Evolutionary conservation across 2,329 filamentous ascomycete genomes (phyloP).

Genomic region (Fusarium sp.): DNA sequence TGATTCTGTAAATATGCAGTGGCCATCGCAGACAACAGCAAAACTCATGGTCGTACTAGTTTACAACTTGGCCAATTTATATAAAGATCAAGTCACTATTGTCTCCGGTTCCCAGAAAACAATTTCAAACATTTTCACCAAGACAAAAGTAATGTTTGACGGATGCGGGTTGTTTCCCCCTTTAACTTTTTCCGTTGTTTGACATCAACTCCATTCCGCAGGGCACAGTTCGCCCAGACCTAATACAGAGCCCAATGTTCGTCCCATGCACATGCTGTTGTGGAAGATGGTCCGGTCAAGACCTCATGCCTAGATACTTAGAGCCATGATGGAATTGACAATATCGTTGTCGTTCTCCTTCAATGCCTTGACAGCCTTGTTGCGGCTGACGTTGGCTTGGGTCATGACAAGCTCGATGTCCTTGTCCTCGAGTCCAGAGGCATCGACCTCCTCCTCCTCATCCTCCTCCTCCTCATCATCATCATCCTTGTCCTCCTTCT

Average conservation of each 20-base stretch:
- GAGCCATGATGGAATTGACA: constrained; percentile 99
- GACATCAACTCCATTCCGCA: constrained; percentile 46
- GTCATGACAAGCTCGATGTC: constrained; percentile 99
- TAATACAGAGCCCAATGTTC: constrained; percentile 48
- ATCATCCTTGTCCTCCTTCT: constrained; percentile 82
- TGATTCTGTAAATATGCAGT: not conserved
- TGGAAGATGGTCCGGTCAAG: constrained; percentile 39
- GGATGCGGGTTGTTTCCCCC: constrained; percentile 36
- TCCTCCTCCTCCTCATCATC: constrained; percentile 90
- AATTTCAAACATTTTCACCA: not conserved
- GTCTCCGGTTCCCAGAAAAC: not conserved
- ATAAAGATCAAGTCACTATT: not conserved
- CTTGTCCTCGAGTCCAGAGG: constrained; percentile 95
- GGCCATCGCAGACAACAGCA: not conserved
- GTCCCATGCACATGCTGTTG: constrained; percentile 44
- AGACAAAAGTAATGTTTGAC: constrained; percentile 10
- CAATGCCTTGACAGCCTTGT: constrained; percentile 98
- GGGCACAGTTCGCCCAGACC: constrained; percentile 42
- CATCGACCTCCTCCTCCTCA: constrained; percentile 95
- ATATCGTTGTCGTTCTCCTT: constrained; percentile 99
- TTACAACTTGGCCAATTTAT: not conserved
- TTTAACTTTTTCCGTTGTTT: constrained; percentile 46
- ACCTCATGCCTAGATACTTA: constrained; percentile 74
- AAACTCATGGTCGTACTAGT: not conserved
- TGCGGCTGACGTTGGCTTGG: constrained; percentile 94